Evolutionary conservation across 2,329 filamentous ascomycete genomes (phyloP), one percentile per base, ranked within the genome.

Genomic region (Allantophomopsis cytisporea): DNA sequence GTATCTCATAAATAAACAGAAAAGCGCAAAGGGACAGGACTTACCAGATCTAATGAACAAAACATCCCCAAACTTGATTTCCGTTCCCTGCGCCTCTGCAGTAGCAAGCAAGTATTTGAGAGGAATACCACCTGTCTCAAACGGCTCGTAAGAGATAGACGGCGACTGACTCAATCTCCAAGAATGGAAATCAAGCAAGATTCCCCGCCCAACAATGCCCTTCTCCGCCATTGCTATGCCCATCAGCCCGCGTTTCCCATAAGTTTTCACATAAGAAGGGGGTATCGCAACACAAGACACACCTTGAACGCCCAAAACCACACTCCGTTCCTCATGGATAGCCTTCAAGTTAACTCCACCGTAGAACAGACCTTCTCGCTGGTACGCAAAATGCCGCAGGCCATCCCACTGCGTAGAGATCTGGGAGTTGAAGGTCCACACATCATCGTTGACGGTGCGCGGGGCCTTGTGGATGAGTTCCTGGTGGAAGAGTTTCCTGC

Each of bases 351-450:
- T 59, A 13, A 58, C 53, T 20, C 55, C 56, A 41, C 55, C 56
- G 41, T 60, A 59, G 47, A 60, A 60, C 18, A 48, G 43, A 34
- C 45, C 38, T 46, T 66, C 65, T 36, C 63, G 59, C 49, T 68
- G 63, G 43, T 69, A 70, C 13, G 50, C 66, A 41, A 64, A 71
- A 46, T 71, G 66, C 11, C 68, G 59, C n/a, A 71, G 49, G 0
- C 68, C 68, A 43, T 73, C 69, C 68, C 68, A 75, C 51, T 75
- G 71, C 38, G 62, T 67, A 36, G 65, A 68, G 7, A 62, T 61
- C 54, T 74, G 71, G 1, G 69, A 65, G 54, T 76, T 76, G 49
- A 75, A 71, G 2, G 62, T 64, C 64, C 70, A 69, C n/a, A 69
- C 55, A 52, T 79, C 73, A 50, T 79, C 74, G 50, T 80, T 76